Evolutionary conservation across 371 early-diverging fungal genomes (phyloP), one percentile per base, ranked within the genome.

Genomic region (Blakeslea trispora): DNA sequence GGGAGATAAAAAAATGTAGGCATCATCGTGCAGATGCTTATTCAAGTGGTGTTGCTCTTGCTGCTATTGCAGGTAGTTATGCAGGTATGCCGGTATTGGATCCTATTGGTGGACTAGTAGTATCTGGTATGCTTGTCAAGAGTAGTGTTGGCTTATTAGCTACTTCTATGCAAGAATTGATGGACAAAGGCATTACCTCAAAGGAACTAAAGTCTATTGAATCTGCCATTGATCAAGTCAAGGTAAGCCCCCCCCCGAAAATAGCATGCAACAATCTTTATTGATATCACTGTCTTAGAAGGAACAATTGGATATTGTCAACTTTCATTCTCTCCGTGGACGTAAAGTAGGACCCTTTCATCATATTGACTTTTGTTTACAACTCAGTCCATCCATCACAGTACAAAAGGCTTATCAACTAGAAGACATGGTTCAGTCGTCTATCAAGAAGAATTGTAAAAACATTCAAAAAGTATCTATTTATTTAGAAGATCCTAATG

Each of bases 11-110:
- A 2, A 5, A 23, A 17, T 21, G 21, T 18, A 54, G 6, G 89
- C 89, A 89, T 50, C 89, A 89, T 57, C 85, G 89, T 39, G 79
- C 82, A 55, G 88, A 87, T 55, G 84, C 88, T 1, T 71, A 75
- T 69, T 81, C 88, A 14, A 84, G 84, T 49, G 48, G 81, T 18
- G 81, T 87, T 19, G 81, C 87, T 0, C 63, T 84, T 0, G 84
- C 67, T 28, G 84, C 86, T n/a, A 84, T 87, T 48, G 77, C 68
- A 9, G 88, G 86, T 4, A 77, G 82, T 28, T 75, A 79, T 58
- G 66, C 84, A 57, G 88, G 88, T 9, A 64, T 85, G 22, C 85
- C 85, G 3, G 68, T 85, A 18, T 66, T 87, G 8, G 88, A 87
- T 63, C 86, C 88, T 3, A 21, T 87, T 9, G 87, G 88, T 31